Evolutionary conservation across 306 rosid genomes (phyloP).

Genomic region (Quercus bicolor): DNA sequence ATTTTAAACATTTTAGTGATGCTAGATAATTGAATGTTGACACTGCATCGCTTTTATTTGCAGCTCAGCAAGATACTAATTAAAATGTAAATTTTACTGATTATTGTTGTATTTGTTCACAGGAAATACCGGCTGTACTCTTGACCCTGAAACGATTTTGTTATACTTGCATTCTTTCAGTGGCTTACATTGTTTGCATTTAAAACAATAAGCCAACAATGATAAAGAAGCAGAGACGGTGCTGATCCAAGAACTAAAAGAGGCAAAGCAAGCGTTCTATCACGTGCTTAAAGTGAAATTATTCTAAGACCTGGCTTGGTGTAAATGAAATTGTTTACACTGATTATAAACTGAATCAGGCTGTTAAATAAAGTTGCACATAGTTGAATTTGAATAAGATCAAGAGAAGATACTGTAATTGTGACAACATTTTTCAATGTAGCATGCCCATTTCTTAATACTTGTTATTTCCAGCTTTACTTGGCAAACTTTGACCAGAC

Average conservation of each 20-base stretch:
- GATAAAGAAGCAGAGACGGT: background rate
- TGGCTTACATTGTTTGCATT: background rate
- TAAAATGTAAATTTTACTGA: background rate
- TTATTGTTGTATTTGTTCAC: conserved; percentile 6
- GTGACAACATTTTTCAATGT: background rate
- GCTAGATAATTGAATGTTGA: background rate
- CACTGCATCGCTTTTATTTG: background rate
- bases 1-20: background rate
- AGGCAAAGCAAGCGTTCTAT: background rate
- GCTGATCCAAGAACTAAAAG: background rate
- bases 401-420: background rate
- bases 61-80: background rate
- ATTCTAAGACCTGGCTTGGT: background rate
- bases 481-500: background rate
- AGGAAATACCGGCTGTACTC: conserved; percentile 15
- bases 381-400: background rate
- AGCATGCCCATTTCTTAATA: background rate
- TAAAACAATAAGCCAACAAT: background rate
- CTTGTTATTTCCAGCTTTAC: background rate
- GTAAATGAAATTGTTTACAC: background rate
- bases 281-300: background rate
- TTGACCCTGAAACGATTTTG: background rate
- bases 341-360: background rate
- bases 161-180: conserved; percentile 8
- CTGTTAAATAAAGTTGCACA: background rate